Evolutionary conservation across 1,139 yeast species (phyloP), one percentile per base, ranked within the genome.

Genomic region (Wickerhamomyces sp.): DNA sequence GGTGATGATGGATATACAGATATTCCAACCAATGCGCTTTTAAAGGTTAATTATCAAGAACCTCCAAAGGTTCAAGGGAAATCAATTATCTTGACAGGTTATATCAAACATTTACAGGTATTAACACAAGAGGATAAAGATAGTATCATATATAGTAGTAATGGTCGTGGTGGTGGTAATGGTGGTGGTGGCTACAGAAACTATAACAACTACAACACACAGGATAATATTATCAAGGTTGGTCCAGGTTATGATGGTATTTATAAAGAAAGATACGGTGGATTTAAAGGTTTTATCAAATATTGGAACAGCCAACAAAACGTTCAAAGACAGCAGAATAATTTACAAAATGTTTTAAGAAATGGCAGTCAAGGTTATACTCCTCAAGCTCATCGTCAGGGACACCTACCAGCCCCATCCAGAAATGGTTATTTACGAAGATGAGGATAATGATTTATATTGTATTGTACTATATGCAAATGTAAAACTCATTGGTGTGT

Each of bases 71-170:
- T 59, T 7, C 63, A 53, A 5, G 84, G 86, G 39, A 92, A 92
- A 58, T 83, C 95, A 3, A 85, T 92, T 86, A 67, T 92, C 20
- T 63, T 92, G 45, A 85, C 81, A 39, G 97, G 97, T 0, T 86
- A 71, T 52, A 77, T 81, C 44, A 73, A 88, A 3, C 81, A 80
- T 44, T 64, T 65, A 17, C 70, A 72, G 12, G 81, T 81, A 3
- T 67, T 90, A 36, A 77, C 78, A 4, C 77, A 73, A 33, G 83
- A 82, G 41, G 96, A 89, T 57, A 74, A 72, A 39, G 86, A 81
- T 44, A 67, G 74, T n/a, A 68, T 88, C 21, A 53, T 70, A 35
- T 76, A 77, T 49, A 49, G 52, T 14, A 38, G 35, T 22, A 38
- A 45, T 15, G 44, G 52, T 15, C 37, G 45, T 31, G 42, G 46